Conservation (phyloP, 2,329 filamentous ascomycete species). For the Phialocephala subalpina region DNA sequence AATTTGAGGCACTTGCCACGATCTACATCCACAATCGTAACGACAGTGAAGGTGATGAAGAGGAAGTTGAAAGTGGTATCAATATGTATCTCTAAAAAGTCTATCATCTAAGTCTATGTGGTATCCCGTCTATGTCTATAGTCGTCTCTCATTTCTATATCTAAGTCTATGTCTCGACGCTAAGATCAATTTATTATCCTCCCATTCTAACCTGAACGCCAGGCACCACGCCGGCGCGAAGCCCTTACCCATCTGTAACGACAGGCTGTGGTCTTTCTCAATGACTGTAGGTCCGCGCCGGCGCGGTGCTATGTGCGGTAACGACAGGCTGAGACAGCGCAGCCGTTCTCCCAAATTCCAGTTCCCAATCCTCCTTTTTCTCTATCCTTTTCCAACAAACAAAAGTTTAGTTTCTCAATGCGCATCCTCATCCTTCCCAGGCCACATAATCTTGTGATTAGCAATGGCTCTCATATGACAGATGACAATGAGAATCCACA, state of each 20-base stretch:
- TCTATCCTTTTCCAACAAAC: too few species aligned
- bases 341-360: not conserved
- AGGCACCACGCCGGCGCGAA: not conserved
- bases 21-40: not conserved
- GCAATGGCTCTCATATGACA: conserved; percentile 41
- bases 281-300: not conserved
- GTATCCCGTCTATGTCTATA: conserved; percentile 9
- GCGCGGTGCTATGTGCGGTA: not conserved
- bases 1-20: not conserved
- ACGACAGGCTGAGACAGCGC: conserved; percentile 5
- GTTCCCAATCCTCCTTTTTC: not conserved
- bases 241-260: not conserved
- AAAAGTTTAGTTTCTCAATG: conserved; percentile 26
- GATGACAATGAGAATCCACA: conserved; percentile 41
- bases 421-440: conserved; percentile 45
- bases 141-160: conserved; percentile 2
- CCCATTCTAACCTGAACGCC: not conserved
- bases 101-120: not conserved
- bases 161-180: not conserved
- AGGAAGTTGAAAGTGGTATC: not conserved
- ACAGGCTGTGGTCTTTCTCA: not conserved
- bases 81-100: not conserved
- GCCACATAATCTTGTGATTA: conserved; percentile 42
- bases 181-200: not conserved
- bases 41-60: too few species aligned